These are phyloP conservation scores for Lepraria neglecta DNA, from an alignment of 495 filamentous ascomycete genomes.

Conservation along the genomic window DNA sequence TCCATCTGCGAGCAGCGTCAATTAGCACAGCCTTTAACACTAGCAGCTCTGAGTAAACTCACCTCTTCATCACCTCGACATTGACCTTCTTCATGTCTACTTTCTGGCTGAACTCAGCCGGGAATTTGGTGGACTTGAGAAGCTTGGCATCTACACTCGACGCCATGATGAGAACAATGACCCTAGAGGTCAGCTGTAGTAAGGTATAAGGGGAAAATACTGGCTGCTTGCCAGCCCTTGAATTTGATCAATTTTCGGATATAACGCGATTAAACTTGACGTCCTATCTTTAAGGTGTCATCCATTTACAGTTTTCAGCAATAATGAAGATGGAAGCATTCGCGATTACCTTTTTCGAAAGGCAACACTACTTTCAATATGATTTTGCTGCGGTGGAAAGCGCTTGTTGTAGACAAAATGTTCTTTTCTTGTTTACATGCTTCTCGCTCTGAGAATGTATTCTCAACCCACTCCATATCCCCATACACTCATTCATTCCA, in stretches of 20 bases:
- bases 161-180: constrained; percentile 48
- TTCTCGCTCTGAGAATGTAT: neutral
- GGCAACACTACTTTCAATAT: no score
- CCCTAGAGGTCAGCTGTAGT: neutral
- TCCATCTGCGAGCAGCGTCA: constrained; percentile 60
- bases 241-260: no score
- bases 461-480: constrained; percentile 6
- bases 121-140: constrained; percentile 85
- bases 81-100: constrained; percentile 98
- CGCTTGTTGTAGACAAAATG: constrained; percentile 1
- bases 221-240: no score
- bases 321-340: constrained; percentile 13
- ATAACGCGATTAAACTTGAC: neutral
- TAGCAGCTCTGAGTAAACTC: constrained; percentile 28
- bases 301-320: neutral
- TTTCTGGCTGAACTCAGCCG: constrained; percentile 86
- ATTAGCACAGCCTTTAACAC: neutral
- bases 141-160: constrained; percentile 78
- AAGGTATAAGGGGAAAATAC: neutral
- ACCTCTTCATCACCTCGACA: constrained; percentile 96
- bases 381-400: neutral
- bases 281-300: neutral
- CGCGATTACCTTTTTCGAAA: constrained; percentile 16
- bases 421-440: neutral
- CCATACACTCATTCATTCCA: constrained; percentile 11